A percentile compares a stretch with the other conserved stretches of the same genome.
phyloP scores from a whole-genome alignment of 805 yeast genomes.

The baker's yeast (Saccharomyces cerevisiae) region DNA sequence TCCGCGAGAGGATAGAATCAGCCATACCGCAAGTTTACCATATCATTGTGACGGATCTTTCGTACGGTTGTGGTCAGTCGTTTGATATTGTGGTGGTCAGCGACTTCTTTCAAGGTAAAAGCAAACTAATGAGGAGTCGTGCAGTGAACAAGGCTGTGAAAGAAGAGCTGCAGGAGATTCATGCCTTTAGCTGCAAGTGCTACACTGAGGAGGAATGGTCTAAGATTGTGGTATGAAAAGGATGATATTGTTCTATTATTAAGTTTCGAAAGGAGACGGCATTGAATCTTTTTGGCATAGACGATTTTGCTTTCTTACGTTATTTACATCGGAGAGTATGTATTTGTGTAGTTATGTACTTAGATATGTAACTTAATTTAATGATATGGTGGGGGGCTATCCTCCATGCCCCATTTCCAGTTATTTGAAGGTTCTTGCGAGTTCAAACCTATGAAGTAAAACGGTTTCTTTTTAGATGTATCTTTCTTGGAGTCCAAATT shows the following conservation, averaged over 20 bases:
- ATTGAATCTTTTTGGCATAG: not conserved
- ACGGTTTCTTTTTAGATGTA: not conserved
- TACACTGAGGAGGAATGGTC: conserved; percentile 89
- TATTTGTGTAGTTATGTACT: not conserved
- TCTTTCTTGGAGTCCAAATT: not conserved
- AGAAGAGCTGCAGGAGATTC: conserved; percentile 80
- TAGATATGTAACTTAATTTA: not conserved
- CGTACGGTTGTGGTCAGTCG: conserved; percentile 97
- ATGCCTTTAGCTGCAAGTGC: conserved; percentile 91
- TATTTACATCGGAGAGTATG: not conserved
- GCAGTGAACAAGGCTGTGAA: conserved; percentile 71
- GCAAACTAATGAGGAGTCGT: conserved; percentile 78
- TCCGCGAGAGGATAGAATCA: conserved; percentile 20
- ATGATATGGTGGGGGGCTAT: conserved; percentile 24
- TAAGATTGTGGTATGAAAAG: conserved; percentile 19
- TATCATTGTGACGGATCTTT: conserved; percentile 33
- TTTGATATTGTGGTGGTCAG: conserved; percentile 85
- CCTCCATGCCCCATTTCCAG: conserved; percentile 24
- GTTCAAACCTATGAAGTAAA: not conserved
- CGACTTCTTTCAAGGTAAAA: conserved; percentile 65
- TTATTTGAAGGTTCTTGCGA: not conserved
- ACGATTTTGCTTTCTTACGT: not conserved
- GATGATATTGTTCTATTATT: too few species aligned
- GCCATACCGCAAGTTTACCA: conserved; percentile 26
- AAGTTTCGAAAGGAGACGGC: too few species aligned